A percentile compares a stretch with the other conserved stretches of the same genome.
These are phyloP conservation scores for Theobroma cacao DNA, from an alignment of 345 rosid species.

Conservation along the genomic window DNA sequence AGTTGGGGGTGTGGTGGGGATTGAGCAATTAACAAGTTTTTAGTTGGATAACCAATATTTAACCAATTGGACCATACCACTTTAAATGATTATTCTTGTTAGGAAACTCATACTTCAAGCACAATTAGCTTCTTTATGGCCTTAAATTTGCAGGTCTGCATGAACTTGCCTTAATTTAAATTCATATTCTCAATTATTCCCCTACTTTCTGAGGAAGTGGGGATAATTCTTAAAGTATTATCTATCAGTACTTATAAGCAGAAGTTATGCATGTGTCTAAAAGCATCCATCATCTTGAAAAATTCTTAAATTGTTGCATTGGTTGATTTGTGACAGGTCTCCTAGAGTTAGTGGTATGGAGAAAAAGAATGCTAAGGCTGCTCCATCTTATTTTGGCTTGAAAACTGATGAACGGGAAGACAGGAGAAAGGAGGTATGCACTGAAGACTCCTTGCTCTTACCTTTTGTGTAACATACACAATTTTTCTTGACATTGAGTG, in stretches of 20 bases:
- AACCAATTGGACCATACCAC: neutral
- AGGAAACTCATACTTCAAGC: neutral
- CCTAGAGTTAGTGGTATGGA: constrained; percentile 31
- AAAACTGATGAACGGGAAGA: constrained; percentile 35
- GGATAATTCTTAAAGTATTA: neutral
- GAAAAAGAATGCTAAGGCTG: constrained; percentile 45
- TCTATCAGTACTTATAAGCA: neutral
- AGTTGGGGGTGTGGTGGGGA: neutral
- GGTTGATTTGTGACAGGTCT: constrained; percentile 34
- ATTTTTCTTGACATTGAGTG: constrained; percentile 3
- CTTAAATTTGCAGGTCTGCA: neutral
- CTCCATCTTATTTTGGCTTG: constrained; percentile 40
- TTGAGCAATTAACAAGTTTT: neutral
- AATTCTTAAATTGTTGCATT: constrained; percentile 10
- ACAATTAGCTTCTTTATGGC: neutral
- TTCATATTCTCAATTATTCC: neutral
- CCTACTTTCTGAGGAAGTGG: neutral
- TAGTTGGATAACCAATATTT: neutral
- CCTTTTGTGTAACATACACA: neutral
- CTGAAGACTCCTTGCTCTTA: constrained; percentile 6
- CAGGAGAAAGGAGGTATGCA: constrained; percentile 45
- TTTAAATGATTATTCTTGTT: neutral
- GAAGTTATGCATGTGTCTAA: neutral
- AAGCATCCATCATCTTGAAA: neutral
- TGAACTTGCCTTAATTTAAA: neutral